Base-by-base conservation (phyloP, 345 rosid species). In the Laguncularia racemosa region DNA sequence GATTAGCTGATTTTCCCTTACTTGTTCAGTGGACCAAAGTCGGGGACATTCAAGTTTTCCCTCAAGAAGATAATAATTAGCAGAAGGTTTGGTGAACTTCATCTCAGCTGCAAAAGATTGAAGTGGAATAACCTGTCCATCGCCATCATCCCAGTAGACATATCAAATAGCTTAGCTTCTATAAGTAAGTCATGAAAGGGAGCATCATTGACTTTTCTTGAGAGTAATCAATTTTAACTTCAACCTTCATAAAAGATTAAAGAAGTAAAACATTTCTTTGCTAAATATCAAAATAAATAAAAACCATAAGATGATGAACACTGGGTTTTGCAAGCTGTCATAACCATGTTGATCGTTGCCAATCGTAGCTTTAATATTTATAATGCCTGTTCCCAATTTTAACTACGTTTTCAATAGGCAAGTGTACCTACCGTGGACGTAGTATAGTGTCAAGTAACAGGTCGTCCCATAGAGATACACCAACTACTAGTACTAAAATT, bases 1-100 rank as follows among this genome's bases (percentile, higher is more conserved):
- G 40, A 33, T 33, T 33, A 33, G 40, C 40, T 7, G 40, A 3
- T 33, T 33, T n/a, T 33, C 11, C 61, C 93, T 83, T 62, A 86
- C 98, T 63, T 86, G 84, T 76, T 92, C 95, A 13, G 97, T 91
- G 53, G 96, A 89, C 98, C 98, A 92, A 56, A 92, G 89, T 76
- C 72, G 86, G 47, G 98, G 97, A 57, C 60, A 75, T 66, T 83
- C 85, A 48, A 92, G 69, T 72, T 76, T 83, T 60, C 95, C 99
- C 58, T 56, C 78, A 45, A 92, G 96, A 64, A 71, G 46, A 77
- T 80, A 78, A 68, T 89, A 96, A 65, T 73, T 55, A 56, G 64
- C 53, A 68, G 66, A 67, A 21, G 75, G 72, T 14, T 83, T 65
- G 57, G 73, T 76, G 56, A 80, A 72, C 70, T 69, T 81, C 56